These are phyloP conservation scores for Leucosporidium yakuticum DNA, from an alignment of 768 basidiomycete species.

Conservation along the genomic window DNA sequence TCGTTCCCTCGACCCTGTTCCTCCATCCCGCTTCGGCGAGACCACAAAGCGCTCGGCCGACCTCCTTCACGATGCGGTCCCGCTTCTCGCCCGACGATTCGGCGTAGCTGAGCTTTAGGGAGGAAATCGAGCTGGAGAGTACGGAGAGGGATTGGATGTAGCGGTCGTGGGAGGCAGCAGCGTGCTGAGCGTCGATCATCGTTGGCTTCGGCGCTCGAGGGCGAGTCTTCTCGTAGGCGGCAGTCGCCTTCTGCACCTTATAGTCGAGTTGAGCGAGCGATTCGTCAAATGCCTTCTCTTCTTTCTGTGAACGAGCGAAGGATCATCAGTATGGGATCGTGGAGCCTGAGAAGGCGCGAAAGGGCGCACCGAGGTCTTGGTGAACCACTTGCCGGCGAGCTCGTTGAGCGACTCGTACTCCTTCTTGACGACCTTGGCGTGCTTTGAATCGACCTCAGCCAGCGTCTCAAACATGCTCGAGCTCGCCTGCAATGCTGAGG, in stretches of 20 bases:
- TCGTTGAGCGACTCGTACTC: conserved; percentile 37
- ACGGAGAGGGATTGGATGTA: conserved; percentile 20
- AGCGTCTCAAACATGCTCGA: conserved; percentile 21
- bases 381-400: conserved; percentile 16
- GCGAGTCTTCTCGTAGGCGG: conserved; percentile 20
- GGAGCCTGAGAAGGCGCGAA: background rate
- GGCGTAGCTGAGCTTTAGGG: conserved; percentile 11
- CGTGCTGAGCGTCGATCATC: background rate
- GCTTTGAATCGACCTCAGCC: conserved; percentile 15
- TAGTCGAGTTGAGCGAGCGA: conserved; percentile 21
- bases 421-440: conserved; percentile 20
- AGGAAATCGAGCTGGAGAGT: conserved; percentile 22
- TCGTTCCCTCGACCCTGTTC: conserved; percentile 12
- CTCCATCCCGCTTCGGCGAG: conserved; percentile 28
- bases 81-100: conserved; percentile 15
- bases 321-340: too few relatives aligned
- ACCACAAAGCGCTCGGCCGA: conserved; percentile 5
- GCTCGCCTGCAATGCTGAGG: conserved; percentile 7
- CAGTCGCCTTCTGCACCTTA: conserved; percentile 31
- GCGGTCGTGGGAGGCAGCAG: conserved; percentile 17
- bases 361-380: conserved; percentile 21
- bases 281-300: conserved; percentile 32
- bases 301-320: conserved; percentile 11
- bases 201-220: background rate
- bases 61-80: conserved; percentile 10